These are phyloP conservation scores for Diaporthe sp. DNA, from an alignment of 2,329 filamentous ascomycete species.

Conservation along the genomic window DNA sequence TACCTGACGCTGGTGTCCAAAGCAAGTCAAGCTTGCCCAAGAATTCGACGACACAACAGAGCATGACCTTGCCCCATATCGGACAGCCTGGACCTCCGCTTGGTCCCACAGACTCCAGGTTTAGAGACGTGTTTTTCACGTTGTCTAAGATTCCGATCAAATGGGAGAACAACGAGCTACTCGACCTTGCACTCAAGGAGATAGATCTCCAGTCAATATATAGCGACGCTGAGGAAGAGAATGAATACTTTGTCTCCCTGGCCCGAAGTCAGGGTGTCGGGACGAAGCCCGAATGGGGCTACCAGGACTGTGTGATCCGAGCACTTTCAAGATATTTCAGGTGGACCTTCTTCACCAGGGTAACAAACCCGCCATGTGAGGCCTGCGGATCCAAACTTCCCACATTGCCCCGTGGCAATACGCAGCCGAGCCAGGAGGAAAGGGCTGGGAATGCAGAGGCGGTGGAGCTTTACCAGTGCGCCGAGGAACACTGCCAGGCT, in stretches of 20 bases:
- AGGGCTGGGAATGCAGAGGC: constrained; percentile 85
- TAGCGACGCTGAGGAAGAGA: constrained; percentile 92
- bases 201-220: constrained; percentile 94
- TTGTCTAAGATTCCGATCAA: constrained; percentile 89
- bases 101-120: constrained; percentile 78
- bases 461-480: constrained; percentile 94
- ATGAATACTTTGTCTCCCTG: constrained; percentile 86
- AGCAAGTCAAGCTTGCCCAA: constrained; percentile 58
- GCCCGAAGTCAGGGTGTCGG: constrained; percentile 87
- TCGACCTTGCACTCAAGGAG: constrained; percentile 89
- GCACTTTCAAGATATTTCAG: constrained; percentile 92
- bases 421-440: constrained; percentile 87
- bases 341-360: constrained; percentile 92
- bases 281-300: constrained; percentile 89
- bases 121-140: constrained; percentile 84
- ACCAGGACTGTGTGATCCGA: constrained; percentile 95
- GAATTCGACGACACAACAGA: constrained; percentile 52
- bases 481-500: constrained; percentile 77
- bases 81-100: constrained; percentile 74
- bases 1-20: constrained; percentile 62
- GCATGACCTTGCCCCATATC: constrained; percentile 59
- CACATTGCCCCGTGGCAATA: constrained; percentile 85
- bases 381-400: constrained; percentile 76
- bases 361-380: constrained; percentile 93
- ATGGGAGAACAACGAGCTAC: constrained; percentile 93